These are phyloP conservation scores for Leavenworthia alabamica DNA, from an alignment of 345 rosid species.

Conservation along the genomic window DNA sequence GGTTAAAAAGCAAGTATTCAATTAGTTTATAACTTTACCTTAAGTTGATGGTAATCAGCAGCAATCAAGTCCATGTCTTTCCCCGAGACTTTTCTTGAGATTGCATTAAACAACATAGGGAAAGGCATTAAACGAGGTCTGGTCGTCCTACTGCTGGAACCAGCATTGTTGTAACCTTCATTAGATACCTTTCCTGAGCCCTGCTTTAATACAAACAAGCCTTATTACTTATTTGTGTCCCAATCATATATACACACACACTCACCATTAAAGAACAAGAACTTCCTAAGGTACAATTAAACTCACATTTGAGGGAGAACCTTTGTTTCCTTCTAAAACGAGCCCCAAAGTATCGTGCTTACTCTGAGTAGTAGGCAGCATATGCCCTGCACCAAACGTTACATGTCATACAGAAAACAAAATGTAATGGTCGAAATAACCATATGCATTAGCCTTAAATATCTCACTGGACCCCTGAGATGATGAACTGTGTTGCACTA, in stretches of 20 bases:
- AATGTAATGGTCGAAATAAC: neutral
- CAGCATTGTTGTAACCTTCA: slow-evolving; percentile 7
- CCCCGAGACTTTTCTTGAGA: slow-evolving; percentile 49
- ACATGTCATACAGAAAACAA: slow-evolving; percentile 14
- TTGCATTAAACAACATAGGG: slow-evolving; percentile 67
- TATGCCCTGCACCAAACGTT: slow-evolving; percentile 9
- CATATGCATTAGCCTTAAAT: slow-evolving; percentile 7
- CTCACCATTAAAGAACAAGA: neutral
- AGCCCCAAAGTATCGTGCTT: slow-evolving; percentile 7
- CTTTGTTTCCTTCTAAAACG: slow-evolving; percentile 14
- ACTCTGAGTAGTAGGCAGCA: neutral
- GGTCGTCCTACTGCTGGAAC: slow-evolving; percentile 15
- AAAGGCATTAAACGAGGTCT: slow-evolving; percentile 77
- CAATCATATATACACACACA: neutral
- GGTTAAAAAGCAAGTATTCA: neutral
- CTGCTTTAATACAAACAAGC: slow-evolving; percentile 23
- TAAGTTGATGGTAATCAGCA: slow-evolving; percentile 46
- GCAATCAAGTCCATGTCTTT: slow-evolving; percentile 53
- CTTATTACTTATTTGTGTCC: neutral
- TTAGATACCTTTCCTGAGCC: neutral
- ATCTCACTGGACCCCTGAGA: slow-evolving; percentile 20
- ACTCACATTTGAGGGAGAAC: slow-evolving; percentile 14
- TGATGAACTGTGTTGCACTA: neutral
- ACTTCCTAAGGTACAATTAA: neutral
- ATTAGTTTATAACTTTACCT: slow-evolving; percentile 38